Percentiles rank a stretch among this genome's conserved stretches.
These are phyloP conservation scores for Nephelium lappaceum DNA, from an alignment of 345 rosid species.

Conservation along the genomic window DNA sequence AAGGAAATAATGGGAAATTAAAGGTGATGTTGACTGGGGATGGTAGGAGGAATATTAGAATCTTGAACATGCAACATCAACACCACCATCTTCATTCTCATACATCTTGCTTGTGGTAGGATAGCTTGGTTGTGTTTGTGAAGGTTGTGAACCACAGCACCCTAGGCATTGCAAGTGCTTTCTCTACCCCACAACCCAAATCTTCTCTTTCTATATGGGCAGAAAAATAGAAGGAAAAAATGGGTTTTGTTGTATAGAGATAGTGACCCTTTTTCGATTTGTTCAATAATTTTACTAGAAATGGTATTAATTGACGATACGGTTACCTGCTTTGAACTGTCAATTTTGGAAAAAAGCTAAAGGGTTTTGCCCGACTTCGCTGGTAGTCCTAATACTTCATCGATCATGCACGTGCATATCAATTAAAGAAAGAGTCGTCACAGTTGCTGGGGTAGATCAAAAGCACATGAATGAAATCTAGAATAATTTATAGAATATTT, in stretches of 20 bases:
- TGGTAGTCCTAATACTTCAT: neutral
- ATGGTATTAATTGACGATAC: neutral
- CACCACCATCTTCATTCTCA: conserved; percentile 7
- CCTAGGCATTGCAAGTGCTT: conserved; percentile 26
- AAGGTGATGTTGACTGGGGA: conserved; percentile 42
- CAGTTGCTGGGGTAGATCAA: neutral
- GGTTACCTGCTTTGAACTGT: neutral
- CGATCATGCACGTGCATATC: neutral
- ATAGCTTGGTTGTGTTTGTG: conserved; percentile 16
- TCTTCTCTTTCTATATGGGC: neutral
- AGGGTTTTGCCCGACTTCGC: neutral
- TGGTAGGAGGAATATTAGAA: conserved; percentile 22
- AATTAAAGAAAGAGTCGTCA: neutral
- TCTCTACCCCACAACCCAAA: conserved; percentile 40
- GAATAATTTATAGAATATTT: neutral
- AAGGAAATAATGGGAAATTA: neutral
- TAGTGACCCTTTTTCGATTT: neutral
- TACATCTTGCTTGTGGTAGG: conserved; percentile 19
- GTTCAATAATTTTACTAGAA: neutral
- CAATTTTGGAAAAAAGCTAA: conserved; percentile 12
- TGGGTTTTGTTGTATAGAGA: neutral
- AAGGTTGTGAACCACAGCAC: conserved; percentile 29
- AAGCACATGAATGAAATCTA: neutral
- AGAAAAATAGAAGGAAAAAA: neutral
- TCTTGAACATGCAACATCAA: conserved; percentile 31